Evolutionary conservation across 768 basidiomycete species (phyloP).

Genomic region (Suillus weaverae): DNA sequence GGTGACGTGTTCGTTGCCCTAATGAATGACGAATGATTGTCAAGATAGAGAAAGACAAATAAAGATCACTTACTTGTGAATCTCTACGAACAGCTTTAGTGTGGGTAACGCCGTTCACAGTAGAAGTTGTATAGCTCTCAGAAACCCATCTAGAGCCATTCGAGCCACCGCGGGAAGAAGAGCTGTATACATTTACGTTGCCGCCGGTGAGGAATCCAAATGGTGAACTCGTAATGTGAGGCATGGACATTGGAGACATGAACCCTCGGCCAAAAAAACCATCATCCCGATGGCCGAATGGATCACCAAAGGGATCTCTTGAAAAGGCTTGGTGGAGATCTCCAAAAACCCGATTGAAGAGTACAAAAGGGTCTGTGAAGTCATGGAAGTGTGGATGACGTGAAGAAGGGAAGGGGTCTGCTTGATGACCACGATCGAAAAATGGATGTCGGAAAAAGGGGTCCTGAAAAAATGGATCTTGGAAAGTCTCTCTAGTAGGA

Average conservation of each 20-base stretch:
- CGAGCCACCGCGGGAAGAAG: conserved; percentile 19
- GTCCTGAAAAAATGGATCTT: conserved; percentile 19
- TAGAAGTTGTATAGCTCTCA: conserved; percentile 57
- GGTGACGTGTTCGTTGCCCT: conserved; percentile 78
- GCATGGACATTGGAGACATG: conserved; percentile 4
- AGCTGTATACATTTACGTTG: neutral
- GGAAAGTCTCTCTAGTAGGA: conserved; percentile 19
- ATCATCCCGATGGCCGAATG: conserved; percentile 18
- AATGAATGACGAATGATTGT: conserved; percentile 14
- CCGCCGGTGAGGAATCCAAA: neutral
- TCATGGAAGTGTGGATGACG: conserved; percentile 18
- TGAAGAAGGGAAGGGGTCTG: conserved; percentile 27
- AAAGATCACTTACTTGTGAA: conserved; percentile 47
- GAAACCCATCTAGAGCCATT: conserved; percentile 43
- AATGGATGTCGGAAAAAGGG: conserved; percentile 24
- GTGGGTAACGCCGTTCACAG: conserved; percentile 68
- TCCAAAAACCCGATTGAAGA: conserved; percentile 74
- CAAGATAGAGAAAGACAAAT: neutral
- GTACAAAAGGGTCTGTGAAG: conserved; percentile 74
- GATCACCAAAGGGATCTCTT: conserved; percentile 36
- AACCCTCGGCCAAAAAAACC: conserved; percentile 13
- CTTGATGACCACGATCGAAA: conserved; percentile 23
- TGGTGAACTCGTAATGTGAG: neutral
- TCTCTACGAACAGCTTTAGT: conserved; percentile 56
- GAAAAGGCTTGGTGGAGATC: conserved; percentile 39